Conservation (phyloP, 179 eudicot genomes). For the Sideroxylon spinosum region DNA sequence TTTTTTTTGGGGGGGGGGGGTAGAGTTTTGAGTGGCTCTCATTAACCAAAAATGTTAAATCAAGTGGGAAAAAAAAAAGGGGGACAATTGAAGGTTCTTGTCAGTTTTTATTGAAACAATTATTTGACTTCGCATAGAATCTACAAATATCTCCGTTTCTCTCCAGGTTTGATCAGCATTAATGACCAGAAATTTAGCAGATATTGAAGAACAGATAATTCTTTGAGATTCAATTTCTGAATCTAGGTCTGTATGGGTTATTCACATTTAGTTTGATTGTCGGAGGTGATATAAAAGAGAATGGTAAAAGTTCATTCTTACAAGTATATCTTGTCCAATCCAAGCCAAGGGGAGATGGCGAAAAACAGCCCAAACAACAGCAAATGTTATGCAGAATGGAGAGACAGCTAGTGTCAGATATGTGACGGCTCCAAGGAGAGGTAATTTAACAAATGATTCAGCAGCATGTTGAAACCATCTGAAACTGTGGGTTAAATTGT, state of each 20-base stretch:
- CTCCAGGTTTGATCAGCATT: neutral
- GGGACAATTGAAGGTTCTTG: neutral
- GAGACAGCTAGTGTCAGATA: slow-evolving; percentile 72
- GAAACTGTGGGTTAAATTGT: slow-evolving; percentile 46
- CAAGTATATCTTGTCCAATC: slow-evolving; percentile 99
- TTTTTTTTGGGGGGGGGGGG: too few species aligned
- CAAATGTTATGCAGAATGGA: slow-evolving; percentile 84
- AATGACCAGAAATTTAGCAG: too few species aligned
- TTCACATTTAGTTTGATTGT: too few species aligned
- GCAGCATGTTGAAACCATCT: slow-evolving; percentile 81
- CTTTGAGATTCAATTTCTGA: neutral
- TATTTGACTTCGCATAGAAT: neutral
- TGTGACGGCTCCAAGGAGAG: slow-evolving; percentile 79
- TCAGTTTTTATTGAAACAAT: neutral
- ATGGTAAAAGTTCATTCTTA: slow-evolving; percentile 35
- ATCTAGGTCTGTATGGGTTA: neutral
- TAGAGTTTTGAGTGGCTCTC: too few species aligned
- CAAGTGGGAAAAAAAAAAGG: neutral
- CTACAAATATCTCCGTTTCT: neutral
- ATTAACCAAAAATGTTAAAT: neutral
- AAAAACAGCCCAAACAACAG: slow-evolving; percentile 82
- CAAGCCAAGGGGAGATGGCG: slow-evolving; percentile 72
- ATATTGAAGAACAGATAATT: too few species aligned
- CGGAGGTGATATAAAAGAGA: neutral
- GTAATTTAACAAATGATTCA: slow-evolving; percentile 68